phyloP scores from a whole-genome alignment of 352 stramenopile genomes.

The Pythium pyrilobum region DNA sequence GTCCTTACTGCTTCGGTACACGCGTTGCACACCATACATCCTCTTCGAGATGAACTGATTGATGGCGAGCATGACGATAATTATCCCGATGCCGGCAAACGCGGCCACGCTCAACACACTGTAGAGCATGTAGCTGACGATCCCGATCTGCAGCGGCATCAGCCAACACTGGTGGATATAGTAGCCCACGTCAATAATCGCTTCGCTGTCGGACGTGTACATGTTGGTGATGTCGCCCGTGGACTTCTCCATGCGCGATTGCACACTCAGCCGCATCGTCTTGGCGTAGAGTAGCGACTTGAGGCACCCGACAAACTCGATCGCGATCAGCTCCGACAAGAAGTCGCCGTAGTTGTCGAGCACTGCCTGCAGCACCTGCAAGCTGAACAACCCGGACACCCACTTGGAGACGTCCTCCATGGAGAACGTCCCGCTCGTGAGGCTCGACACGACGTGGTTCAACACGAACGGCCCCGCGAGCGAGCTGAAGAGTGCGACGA shows the following conservation, averaged over 20 bases:
- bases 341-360: slow-evolving; percentile 45
- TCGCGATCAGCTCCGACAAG: slow-evolving; percentile 41
- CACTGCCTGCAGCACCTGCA: slow-evolving; percentile 52
- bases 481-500: slow-evolving; percentile 33
- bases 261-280: slow-evolving; percentile 37
- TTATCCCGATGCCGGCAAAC: slow-evolving; percentile 43
- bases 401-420: slow-evolving; percentile 19
- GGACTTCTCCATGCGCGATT: slow-evolving; percentile 34
- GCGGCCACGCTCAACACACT: slow-evolving; percentile 35
- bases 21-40: slow-evolving; percentile 24
- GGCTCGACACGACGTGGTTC: slow-evolving; percentile 27
- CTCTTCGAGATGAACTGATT: slow-evolving; percentile 39
- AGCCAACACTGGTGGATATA: slow-evolving; percentile 61
- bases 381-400: slow-evolving; percentile 37
- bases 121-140: slow-evolving; percentile 47
- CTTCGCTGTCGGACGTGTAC: slow-evolving; percentile 51
- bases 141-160: slow-evolving; percentile 38
- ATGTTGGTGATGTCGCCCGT: slow-evolving; percentile 58
- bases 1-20: slow-evolving; percentile 28
- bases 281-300: slow-evolving; percentile 56
- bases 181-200: slow-evolving; percentile 33
- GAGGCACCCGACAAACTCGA: slow-evolving; percentile 44
- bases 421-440: slow-evolving; percentile 18
- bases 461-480: slow-evolving; percentile 40
- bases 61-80: slow-evolving; percentile 32